Conservation (phyloP, 2,329 filamentous ascomycete species). For the Harringtonia aguacate region DNA sequence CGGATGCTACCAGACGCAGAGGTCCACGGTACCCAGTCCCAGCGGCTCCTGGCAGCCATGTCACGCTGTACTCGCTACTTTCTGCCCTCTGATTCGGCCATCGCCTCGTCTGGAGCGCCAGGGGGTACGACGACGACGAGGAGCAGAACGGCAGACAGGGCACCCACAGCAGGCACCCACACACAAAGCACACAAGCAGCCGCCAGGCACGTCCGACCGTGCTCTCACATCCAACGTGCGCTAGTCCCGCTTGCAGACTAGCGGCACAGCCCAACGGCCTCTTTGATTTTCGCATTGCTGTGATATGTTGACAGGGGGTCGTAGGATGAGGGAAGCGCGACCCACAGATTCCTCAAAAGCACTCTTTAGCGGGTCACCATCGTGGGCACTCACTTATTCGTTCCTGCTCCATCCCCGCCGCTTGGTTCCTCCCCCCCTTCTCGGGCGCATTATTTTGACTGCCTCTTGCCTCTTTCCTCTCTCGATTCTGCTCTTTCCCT, state of each 20-base stretch:
- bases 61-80: background rate
- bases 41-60: background rate
- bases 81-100: background rate
- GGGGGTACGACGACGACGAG: too few relatives aligned
- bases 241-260: background rate
- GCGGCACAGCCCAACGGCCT: background rate
- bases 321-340: too few relatives aligned
- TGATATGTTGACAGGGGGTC: too few relatives aligned
- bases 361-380: background rate
- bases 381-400: background rate
- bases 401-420: background rate
- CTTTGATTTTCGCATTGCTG: background rate
- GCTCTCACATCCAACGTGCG: background rate
- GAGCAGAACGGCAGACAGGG: too few relatives aligned
- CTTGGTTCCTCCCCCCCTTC: background rate
- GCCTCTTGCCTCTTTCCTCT: slow-evolving; percentile 5
- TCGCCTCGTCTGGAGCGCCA: background rate
- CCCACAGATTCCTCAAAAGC: too few relatives aligned
- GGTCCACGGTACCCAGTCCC: background rate
- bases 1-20: background rate
- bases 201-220: too few relatives aligned
- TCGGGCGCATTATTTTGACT: background rate
- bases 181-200: too few relatives aligned
- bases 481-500: slow-evolving; percentile 4
- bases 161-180: too few relatives aligned